Evolutionary conservation across 2,329 filamentous ascomycete species (phyloP).

Genomic region (Aspergillus sp.): DNA sequence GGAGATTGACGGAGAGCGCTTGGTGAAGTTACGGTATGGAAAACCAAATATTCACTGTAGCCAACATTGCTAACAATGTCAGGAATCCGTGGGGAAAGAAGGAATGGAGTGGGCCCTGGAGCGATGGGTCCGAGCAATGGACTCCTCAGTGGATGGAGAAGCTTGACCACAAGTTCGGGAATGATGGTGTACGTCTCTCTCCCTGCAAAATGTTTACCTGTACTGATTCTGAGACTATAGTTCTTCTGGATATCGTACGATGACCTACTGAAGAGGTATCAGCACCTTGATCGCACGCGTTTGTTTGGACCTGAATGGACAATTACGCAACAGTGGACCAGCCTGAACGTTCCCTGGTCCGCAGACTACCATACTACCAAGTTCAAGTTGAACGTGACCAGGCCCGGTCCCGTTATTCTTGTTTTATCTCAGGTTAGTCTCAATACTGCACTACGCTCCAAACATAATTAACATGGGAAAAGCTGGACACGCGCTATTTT

Average conservation of each 20-base stretch:
- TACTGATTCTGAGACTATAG: constrained; percentile 12
- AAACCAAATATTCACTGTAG: not conserved
- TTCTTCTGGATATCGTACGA: constrained; percentile 63
- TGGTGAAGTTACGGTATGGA: constrained; percentile 60
- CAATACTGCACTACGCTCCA: not conserved
- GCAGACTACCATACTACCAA: constrained; percentile 62
- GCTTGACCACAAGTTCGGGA: constrained; percentile 71
- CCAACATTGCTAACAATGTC: constrained; percentile 15
- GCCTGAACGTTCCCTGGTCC: constrained; percentile 59
- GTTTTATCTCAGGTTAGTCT: constrained; percentile 54
- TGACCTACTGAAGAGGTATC: constrained; percentile 59
- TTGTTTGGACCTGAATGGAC: constrained; percentile 62
- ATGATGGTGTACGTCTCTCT: constrained; percentile 59
- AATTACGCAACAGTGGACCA: constrained; percentile 62
- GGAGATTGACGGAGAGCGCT: constrained; percentile 61
- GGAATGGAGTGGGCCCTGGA: constrained; percentile 81
- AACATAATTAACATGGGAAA: constrained; percentile 15
- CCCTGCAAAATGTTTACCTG: not conserved
- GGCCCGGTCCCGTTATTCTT: constrained; percentile 56
- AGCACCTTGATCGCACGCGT: constrained; percentile 61
- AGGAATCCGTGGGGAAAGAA: constrained; percentile 80
- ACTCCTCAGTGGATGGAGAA: constrained; percentile 74
- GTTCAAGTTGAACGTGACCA: constrained; percentile 55
- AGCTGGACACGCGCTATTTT: constrained; percentile 61
- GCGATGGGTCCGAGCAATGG: constrained; percentile 82